Evolutionary conservation across 2,329 filamentous ascomycete genomes (phyloP), one percentile per base, ranked within the genome.

Genomic region (Phialocephala sp.): DNA sequence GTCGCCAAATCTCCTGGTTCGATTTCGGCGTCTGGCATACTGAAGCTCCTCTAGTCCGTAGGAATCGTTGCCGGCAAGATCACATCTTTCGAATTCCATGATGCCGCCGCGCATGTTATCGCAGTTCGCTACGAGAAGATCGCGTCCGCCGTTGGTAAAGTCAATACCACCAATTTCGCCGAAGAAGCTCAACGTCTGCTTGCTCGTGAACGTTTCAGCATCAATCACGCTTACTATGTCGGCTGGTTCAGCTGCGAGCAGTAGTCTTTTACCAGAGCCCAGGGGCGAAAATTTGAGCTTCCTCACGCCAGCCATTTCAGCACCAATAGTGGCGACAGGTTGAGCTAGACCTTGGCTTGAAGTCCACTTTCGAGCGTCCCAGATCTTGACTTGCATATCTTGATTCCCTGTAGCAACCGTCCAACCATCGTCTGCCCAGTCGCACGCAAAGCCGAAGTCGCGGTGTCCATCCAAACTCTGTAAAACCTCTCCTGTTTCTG

Each of bases 341-440:
- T 70, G 78, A 59, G 80, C 78, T 24, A 74, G 62, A 6, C 86
- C 86, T 4, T 83, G 79, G 9, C 83, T 83, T 62, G 83, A 79
- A 54, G 79, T 82, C 89, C 90, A 92, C 62, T 85, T 87, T 9
- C 91, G 85, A 8, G 91, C 89, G 75, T 94, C 91, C 88, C 90
- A 94, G 58, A 94, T 87, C 69, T 88, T 87, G 70, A 94, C 83
- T 35, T 83, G 84, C 75, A 85, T 89, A 76, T 94, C 91, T 76
- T 94, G 91, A 67, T 89, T 90, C 24, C 89, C 91, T 0, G 91
- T 94, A 14, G 91, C 91, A 22, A 94, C 84, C 14, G 88, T 89
- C 79, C 88, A 88, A 37, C 91, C 91, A 74, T 94, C 89, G 61
- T 90, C 87, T 20, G 91, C 89, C 91, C 91, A 94, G 70, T 90